A percentile compares a stretch with the other conserved stretches of the same genome.
Conservation (phyloP, 192 early-diverging fungal species). For the Helicostylum pulchrum region DNA sequence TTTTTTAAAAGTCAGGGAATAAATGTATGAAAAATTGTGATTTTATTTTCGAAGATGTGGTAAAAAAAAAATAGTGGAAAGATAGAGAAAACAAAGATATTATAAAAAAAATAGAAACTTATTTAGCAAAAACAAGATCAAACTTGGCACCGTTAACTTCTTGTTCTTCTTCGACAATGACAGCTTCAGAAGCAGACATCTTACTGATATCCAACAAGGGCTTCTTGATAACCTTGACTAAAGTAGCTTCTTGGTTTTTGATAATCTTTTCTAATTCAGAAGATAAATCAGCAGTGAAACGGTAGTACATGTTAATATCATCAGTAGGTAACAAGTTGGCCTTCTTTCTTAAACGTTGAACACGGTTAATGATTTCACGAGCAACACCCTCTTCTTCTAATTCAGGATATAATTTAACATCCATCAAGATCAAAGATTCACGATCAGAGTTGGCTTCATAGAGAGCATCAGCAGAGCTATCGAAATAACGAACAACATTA, state of each 20-base stretch:
- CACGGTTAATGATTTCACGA: slow-evolving; percentile 94
- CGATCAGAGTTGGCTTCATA: slow-evolving; percentile 77
- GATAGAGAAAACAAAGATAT: neutral
- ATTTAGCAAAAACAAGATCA: slow-evolving; percentile 61
- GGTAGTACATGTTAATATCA: slow-evolving; percentile 80
- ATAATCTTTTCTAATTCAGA: slow-evolving; percentile 70
- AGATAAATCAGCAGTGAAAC: slow-evolving; percentile 69
- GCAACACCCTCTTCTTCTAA: slow-evolving; percentile 89
- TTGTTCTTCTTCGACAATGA: slow-evolving; percentile 84
- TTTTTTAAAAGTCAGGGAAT: neutral
- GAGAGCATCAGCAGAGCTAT: slow-evolving; percentile 55
- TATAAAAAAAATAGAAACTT: neutral
- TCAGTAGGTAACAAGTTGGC: slow-evolving; percentile 85
- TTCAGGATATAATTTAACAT: slow-evolving; percentile 74
- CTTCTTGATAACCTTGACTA: slow-evolving; percentile 74
- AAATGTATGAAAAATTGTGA: too few species aligned
- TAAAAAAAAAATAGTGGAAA: neutral
- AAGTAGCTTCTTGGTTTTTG: slow-evolving; percentile 64
- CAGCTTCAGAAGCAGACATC: slow-evolving; percentile 40
- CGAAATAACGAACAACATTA: slow-evolving; percentile 84
- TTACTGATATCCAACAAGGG: slow-evolving; percentile 42
- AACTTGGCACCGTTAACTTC: slow-evolving; percentile 80
- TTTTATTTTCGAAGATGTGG: too few species aligned
- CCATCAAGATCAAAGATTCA: slow-evolving; percentile 86
- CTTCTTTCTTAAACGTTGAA: slow-evolving; percentile 96